Evolutionary conservation across 192 early-diverging fungal genomes (phyloP), one percentile per base, ranked within the genome.

Genomic region (Backusella tarrabulga): DNA sequence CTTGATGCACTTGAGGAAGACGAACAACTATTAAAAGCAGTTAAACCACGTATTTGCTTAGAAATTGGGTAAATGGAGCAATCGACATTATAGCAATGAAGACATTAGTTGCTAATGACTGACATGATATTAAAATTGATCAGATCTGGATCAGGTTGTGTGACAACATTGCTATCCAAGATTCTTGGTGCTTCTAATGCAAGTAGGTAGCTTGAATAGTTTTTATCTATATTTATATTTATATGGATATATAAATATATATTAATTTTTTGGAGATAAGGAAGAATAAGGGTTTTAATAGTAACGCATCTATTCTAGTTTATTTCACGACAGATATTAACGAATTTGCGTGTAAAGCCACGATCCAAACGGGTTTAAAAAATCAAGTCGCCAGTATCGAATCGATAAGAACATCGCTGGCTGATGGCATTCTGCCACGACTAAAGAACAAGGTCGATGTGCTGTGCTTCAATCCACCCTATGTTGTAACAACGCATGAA

Each of bases 401-500:
- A 34, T 71, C 90, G 11, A 83, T 96, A 21, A 85, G 78, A 15
- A 93, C 93, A 4, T 83, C 91, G 21, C 87, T 97, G 70, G 81
- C 85, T 0, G 79, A 83, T 40, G 85, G 82, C 4, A 76, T 95
- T 15, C 77, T 89, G 14, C 81, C 85, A 1, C 83, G 93, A 44
- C 76, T 95, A 6, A 23, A 70, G 15, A 76, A 87, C 1, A 44
- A 67, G 0, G 81, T 98, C 15, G 97, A 99, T 80, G 75, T 99
- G 1, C 84, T 98, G 7, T 76, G 94, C 36, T 98, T 97, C 81
- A 99, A 99, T 74, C 97, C 97, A 21, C 97, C 97, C 0, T 99
- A 99, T 78, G 97, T 95, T 7, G 91, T 97, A 0, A 99, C 97
- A 1, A 86, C 92, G 1, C 83, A 86, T 8, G 88, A 90, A 19